Base-by-base conservation (phyloP, 345 rosid species). In the Rhizophora apiculata region DNA sequence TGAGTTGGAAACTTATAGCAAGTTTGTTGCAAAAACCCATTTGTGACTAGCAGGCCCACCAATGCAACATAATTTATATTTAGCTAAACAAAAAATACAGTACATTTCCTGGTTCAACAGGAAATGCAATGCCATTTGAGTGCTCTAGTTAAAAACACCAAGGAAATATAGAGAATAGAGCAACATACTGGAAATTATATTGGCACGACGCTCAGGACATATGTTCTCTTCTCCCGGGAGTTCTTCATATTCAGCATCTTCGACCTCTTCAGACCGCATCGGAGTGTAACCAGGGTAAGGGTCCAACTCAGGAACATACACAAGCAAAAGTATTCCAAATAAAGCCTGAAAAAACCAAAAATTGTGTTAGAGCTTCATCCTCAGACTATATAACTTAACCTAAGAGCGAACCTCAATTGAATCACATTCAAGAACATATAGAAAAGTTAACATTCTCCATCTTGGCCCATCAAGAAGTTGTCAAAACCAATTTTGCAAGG, bases 231-330 rank as follows among this genome's bases (percentile, higher is more conserved):
- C 96, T 63, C 86, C 93, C 67, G 98, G 88, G 69, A 95, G 96
- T 78, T 87, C 98, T 78, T 88, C 92, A 82, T 95, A 95, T 74
- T 83, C 99, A 75, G 77, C 75, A 71, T 88, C 88, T 27, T 85
- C 96, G 21, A 75, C 67, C 54, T 77, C 76, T 72, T 90, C 94
- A 75, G 75, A 68, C 24, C 67, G 65, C 78, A 85, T 30, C 52
- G 90, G 89, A 60, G 91, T 83, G 79, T 95, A 95, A 76, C 98
- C 96, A 82, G 96, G 88, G 68, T 87, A 83, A 72, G 96, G 94
- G 72, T 90, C 98, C 98, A 90, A 75, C 75, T 83, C 72, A 68
- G 99, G 99, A 73, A 90, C 65, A 80, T 88, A 77, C 65, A 86
- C 86, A 72, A 92, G 79, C 79, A 92, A 70, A 74, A 95, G 94